phyloP scores from a whole-genome alignment of 2,329 filamentous ascomycete species.

The Juglanconis sp. region DNA sequence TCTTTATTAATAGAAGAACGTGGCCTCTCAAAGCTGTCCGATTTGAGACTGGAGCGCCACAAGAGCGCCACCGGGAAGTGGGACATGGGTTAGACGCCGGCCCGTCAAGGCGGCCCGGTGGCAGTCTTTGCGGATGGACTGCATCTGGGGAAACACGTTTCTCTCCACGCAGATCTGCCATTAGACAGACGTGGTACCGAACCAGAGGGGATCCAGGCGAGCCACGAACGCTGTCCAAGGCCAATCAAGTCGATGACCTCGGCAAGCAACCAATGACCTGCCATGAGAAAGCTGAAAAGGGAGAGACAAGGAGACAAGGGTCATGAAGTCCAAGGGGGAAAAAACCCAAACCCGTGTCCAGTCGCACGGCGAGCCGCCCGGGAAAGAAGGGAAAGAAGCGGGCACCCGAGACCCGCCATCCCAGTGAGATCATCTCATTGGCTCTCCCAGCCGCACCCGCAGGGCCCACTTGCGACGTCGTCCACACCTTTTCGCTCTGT shows the following conservation, averaged over 20 bases:
- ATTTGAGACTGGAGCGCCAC: background rate
- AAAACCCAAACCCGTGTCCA: background rate
- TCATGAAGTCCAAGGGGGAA: background rate
- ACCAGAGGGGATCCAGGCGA: too few species aligned
- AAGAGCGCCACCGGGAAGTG: background rate
- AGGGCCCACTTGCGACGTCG: background rate
- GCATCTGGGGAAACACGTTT: background rate
- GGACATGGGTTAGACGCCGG: slow-evolving; percentile 14
- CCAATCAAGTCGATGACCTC: background rate
- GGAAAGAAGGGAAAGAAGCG: background rate
- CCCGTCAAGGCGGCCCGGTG: slow-evolving; percentile 17
- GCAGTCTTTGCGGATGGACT: background rate
- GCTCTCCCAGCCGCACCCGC: background rate
- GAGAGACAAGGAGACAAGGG: background rate
- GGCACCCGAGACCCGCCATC: background rate
- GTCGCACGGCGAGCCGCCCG: slow-evolving; percentile 16
- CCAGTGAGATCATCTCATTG: background rate
- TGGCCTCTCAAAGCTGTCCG: background rate
- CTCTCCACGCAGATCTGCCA: too few species aligned
- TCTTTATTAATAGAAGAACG: background rate
- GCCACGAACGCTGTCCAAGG: too few species aligned
- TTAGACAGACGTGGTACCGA: too few species aligned
- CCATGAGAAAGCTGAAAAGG: too few species aligned
- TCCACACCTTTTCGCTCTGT: background rate
- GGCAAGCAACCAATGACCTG: background rate